Evolutionary conservation across 306 rosid genomes (phyloP).

Genomic region (Vigna unguiculata): DNA sequence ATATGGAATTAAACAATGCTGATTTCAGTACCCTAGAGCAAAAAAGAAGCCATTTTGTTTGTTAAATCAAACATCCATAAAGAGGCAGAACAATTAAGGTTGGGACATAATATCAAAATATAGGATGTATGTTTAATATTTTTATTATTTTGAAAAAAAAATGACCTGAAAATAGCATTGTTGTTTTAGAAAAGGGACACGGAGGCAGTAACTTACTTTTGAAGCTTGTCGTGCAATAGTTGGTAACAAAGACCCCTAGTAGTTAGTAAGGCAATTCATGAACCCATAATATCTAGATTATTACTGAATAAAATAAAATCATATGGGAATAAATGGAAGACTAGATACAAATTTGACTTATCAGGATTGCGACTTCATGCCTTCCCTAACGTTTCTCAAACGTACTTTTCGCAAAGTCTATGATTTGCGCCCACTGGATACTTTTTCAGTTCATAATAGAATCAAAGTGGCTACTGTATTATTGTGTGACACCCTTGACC

Average conservation of each 20-base stretch:
- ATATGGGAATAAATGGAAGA: conserved; percentile 36
- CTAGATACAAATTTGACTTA: conserved; percentile 37
- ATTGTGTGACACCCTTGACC: conserved; percentile 48
- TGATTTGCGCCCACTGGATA: conserved; percentile 62
- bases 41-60: conserved; percentile 14
- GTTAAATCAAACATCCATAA: background rate
- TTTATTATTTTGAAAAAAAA: background rate
- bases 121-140: background rate
- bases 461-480: conserved; percentile 56
- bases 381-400: conserved; percentile 52
- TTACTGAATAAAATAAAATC: conserved; percentile 18
- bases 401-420: conserved; percentile 59
- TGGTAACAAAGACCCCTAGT: conserved; percentile 42
- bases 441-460: conserved; percentile 53
- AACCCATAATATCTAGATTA: conserved; percentile 29
- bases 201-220: conserved; percentile 44
- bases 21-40: conserved; percentile 26
- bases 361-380: conserved; percentile 50
- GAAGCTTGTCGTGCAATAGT: conserved; percentile 49
- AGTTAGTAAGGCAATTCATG: conserved; percentile 44
- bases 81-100: conserved; percentile 8
- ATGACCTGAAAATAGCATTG: background rate
- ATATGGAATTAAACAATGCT: background rate
- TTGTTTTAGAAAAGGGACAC: conserved; percentile 30
- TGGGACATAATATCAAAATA: background rate